Evolutionary conservation across 108 stramenopile species (phyloP), one percentile per base, ranked within the genome.

Genomic region (Chaetoceros muelleri): DNA sequence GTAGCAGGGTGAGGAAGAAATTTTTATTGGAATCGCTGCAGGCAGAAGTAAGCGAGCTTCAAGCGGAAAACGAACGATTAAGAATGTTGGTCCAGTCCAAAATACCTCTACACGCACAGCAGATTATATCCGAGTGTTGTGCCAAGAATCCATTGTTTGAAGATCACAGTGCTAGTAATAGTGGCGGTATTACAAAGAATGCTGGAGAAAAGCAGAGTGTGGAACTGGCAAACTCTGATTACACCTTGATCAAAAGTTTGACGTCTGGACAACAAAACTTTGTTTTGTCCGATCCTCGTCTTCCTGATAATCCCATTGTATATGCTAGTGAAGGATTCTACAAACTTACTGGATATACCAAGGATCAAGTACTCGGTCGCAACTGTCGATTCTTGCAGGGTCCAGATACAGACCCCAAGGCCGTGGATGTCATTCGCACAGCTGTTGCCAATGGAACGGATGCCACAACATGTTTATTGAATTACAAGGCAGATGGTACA

Each of bases 311-410:
- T 67, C 97, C 95, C 3, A 92, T 96, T 52, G 95, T 93, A 18
- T 96, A 82, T 73, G 95, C 88, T 19, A 81, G 77, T 55, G 76
- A 73, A 47, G 88, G 89, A 28, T 98, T 98, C 73, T 90, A 94
- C 60, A 66, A 73, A 44, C 69, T 99, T 28, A 97, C 99, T 13
- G 99, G 99, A 21, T 99, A 98, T 73, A 78, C 88, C 27, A 77
- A 62, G 45, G 75, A 83, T 30, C 89, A 98, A 61, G 90, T 98
- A 13, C 71, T 99, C 17, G 97, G 96, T n/a, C 79, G 94, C 24
- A 99, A 99, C 70, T 99, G 97, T 71, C 83, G 96, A 28, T 97
- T 99, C 64, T 69, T 97, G 17, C 96, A 97, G 70, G 96, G 96
- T 5, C 80, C 86, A 19, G 84, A 87, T 24, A 98, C 99, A 26